Percentiles rank a stretch among this genome's conserved stretches.
phyloP scores from a whole-genome alignment of 768 basidiomycete species.

The Trametes gibbosa region DNA sequence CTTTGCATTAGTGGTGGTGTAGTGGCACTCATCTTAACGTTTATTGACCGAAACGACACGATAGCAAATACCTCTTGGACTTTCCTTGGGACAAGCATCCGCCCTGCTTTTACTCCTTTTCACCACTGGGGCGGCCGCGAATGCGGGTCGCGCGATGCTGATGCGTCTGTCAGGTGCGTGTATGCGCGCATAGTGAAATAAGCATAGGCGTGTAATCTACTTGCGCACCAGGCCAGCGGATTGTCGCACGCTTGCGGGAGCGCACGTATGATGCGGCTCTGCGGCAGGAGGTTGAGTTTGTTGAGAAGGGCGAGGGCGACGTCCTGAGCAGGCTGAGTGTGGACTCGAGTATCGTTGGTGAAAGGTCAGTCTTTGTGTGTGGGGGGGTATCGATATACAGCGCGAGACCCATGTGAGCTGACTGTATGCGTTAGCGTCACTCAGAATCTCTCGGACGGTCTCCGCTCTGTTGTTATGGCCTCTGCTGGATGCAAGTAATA shows the following conservation, averaged over 20 bases:
- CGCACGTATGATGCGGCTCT: conserved; percentile 81
- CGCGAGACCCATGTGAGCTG: background rate
- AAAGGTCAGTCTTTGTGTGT: conserved; percentile 51
- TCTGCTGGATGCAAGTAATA: conserved; percentile 78
- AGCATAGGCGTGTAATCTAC: background rate
- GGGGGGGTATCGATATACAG: background rate
- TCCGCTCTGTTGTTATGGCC: conserved; percentile 86
- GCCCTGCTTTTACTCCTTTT: conserved; percentile 70
- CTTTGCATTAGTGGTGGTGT: too few species aligned
- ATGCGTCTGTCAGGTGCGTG: conserved; percentile 80
- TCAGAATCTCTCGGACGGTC: conserved; percentile 76
- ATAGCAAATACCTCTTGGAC: conserved; percentile 75
- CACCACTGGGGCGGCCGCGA: conserved; percentile 83
- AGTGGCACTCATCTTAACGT: too few species aligned
- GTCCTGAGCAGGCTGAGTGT: conserved; percentile 87
- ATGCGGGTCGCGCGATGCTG: conserved; percentile 76
- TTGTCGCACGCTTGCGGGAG: conserved; percentile 84
- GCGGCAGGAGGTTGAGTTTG: conserved; percentile 88
- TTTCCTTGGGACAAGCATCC: conserved; percentile 81
- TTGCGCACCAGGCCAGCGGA: conserved; percentile 62
- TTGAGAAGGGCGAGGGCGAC: conserved; percentile 91
- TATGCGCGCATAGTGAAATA: background rate
- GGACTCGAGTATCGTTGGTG: conserved; percentile 92
- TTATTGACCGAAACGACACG: background rate
- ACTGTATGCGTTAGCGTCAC: conserved; percentile 49